Evolutionary conservation across 2,329 filamentous ascomycete genomes (phyloP).

Genomic region (Zymoseptoria ardabiliae): DNA sequence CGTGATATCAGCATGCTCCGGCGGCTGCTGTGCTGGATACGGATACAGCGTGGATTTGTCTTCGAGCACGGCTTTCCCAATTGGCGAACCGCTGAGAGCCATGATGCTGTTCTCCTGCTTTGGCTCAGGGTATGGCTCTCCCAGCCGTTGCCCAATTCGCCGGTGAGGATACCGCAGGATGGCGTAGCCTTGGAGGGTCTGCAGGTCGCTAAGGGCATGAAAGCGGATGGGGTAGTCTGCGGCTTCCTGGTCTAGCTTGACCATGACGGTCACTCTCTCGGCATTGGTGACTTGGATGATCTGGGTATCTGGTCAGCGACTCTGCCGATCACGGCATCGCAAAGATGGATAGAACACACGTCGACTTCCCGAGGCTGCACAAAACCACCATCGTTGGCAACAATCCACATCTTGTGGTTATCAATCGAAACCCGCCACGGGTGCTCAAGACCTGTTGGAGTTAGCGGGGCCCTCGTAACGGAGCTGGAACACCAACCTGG

Average conservation of each 20-base stretch:
- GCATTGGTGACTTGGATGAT: constrained; percentile 8
- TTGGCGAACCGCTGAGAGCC: constrained; percentile 11
- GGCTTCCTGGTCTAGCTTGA: constrained; percentile 12
- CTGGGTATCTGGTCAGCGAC: not conserved
- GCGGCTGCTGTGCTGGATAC: constrained; percentile 6
- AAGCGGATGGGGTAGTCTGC: constrained; percentile 15
- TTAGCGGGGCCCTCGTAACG: too few relatives aligned
- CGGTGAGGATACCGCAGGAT: constrained; percentile 13
- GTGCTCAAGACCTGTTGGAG: constrained; percentile 9
- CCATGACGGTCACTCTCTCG: constrained; percentile 12
- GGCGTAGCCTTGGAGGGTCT: constrained; percentile 14
- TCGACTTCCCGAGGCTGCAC: constrained; percentile 14
- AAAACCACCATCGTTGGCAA: constrained; percentile 16
- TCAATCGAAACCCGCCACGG: constrained; percentile 15
- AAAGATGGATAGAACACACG: constrained; percentile 1
- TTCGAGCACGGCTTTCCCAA: constrained; percentile 4
- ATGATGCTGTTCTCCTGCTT: constrained; percentile 5
- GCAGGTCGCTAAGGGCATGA: constrained; percentile 11
- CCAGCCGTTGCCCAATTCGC: constrained; percentile 6
- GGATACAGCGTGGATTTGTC: constrained; percentile 5
- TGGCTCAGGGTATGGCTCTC: constrained; percentile 11
- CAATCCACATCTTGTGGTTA: constrained; percentile 15
- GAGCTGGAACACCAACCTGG: not conserved
- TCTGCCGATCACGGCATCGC: not conserved
- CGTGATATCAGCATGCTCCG: constrained; percentile 8